A percentile compares a stretch with the other conserved stretches of the same genome.
Conservation (phyloP, 148 eudicot genomes). For the Chenopodium berlandieri region DNA sequence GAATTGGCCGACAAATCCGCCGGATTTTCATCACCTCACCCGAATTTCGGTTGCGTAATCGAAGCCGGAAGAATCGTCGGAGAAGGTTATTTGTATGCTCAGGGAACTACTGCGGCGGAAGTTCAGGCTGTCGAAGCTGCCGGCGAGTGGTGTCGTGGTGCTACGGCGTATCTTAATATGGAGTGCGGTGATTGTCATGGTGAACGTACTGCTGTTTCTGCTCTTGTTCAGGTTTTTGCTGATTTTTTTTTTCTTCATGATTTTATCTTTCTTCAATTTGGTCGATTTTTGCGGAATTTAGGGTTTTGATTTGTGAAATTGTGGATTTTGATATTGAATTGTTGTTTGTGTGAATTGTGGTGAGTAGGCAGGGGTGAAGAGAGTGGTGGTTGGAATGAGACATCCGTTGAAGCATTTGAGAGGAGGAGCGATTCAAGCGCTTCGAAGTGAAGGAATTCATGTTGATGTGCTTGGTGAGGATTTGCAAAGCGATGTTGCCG, state of each 20-base stretch:
- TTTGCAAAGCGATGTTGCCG: conserved; percentile 55
- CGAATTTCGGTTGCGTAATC: conserved; percentile 90
- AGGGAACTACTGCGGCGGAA: conserved; percentile 93
- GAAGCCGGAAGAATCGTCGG: conserved; percentile 57
- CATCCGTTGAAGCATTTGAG: conserved; percentile 87
- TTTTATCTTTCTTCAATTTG: background rate
- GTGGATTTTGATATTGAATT: conserved; percentile 2
- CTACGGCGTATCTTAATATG: conserved; percentile 89
- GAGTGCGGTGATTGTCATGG: conserved; percentile 90
- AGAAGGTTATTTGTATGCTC: conserved; percentile 79
- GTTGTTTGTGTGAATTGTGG: conserved; percentile 1
- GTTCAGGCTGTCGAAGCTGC: conserved; percentile 76
- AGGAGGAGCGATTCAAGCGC: conserved; percentile 68
- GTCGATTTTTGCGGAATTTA: background rate
- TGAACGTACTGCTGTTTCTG: conserved; percentile 64
- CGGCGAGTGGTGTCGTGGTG: conserved; percentile 47
- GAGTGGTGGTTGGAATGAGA: conserved; percentile 88
- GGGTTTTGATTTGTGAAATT: background rate
- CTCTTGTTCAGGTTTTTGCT: conserved; percentile 59
- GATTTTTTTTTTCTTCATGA: background rate
- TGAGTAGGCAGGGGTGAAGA: conserved; percentile 76
- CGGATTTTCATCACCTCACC: conserved; percentile 85
- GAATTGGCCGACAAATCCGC: conserved; percentile 84
- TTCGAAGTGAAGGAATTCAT: conserved; percentile 69
- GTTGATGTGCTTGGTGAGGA: conserved; percentile 97